Conservation (phyloP, 2,329 filamentous ascomycete species). For the Monilinia fructicola region DNA sequence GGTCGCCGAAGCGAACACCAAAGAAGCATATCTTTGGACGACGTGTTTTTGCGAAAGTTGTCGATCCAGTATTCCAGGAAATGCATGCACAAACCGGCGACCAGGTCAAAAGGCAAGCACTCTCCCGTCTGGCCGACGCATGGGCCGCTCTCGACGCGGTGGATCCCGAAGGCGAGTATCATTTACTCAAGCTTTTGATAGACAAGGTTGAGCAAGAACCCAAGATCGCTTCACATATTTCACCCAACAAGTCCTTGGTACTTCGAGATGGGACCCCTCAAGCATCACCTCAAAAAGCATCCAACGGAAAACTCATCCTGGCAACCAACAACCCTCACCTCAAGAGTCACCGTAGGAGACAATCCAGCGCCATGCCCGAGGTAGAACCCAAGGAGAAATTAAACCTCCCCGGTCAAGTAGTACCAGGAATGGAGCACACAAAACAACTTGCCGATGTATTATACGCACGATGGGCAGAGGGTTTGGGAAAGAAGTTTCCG, state of each 20-base stretch:
- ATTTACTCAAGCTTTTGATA: conserved; percentile 76
- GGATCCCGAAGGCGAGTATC: conserved; percentile 87
- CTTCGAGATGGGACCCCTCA: conserved; percentile 60
- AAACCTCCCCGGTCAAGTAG: conserved; percentile 56
- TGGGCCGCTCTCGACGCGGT: conserved; percentile 81
- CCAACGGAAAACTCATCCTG: conserved; percentile 63
- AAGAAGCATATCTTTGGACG: conserved; percentile 85
- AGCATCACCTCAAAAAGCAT: conserved; percentile 41
- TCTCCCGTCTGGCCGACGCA: conserved; percentile 80
- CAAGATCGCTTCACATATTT: conserved; percentile 52
- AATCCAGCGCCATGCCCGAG: conserved; percentile 48
- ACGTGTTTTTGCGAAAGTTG: conserved; percentile 74
- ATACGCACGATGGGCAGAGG: conserved; percentile 87
- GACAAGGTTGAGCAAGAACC: conserved; percentile 69
- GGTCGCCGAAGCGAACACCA: conserved; percentile 59
- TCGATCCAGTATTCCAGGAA: conserved; percentile 83
- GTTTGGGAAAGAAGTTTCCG: conserved; percentile 70
- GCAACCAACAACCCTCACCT: conserved; percentile 83
- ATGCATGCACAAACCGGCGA: conserved; percentile 75
- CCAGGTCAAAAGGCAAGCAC: conserved; percentile 74
- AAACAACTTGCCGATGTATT: conserved; percentile 87
- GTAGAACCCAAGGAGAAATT: conserved; percentile 47
- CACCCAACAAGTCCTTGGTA: conserved; percentile 43
- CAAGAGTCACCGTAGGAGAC: conserved; percentile 68
- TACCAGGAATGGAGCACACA: conserved; percentile 85